Evolutionary conservation across 345 rosid genomes (phyloP), one percentile per base, ranked within the genome.

Genomic region (Salix purpurea): DNA sequence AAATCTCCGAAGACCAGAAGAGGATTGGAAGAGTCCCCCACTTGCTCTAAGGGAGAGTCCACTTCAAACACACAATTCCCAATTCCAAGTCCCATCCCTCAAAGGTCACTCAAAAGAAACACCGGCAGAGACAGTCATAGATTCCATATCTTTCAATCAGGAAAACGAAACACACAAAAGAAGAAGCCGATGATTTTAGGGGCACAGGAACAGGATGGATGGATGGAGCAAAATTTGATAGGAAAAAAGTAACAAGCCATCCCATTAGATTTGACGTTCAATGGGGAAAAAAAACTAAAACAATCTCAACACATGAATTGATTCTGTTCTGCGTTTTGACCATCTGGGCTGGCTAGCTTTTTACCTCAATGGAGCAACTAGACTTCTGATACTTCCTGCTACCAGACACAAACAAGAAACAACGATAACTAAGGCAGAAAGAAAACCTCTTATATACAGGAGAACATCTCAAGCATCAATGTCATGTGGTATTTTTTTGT

Each of bases 101-200:
- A 46, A 42, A 24, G 6, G 50, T n/a, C 3, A 6, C 8, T 42
- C 1, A 69, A 37, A 69, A 46, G 21, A 2, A 26, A 69, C 24
- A 34, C 5, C 68, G 6, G 42, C 14, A 34, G 32, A 61, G 44
- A 23, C 76, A 54, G 11, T 34, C 24, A 37, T 71, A 67, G 66
- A 67, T 68, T 75, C 78, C 78, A 67, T 68, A 34, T 65, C 77
- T 74, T 66, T 74, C 78, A 67, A 65, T 75, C 72, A 67, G 39
- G 2, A 39, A 50, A 74, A 50, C 42, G 54, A 74, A 30, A 36
- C 7, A 36, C 37, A 36, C 37, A 36, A 36, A 5, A 36, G 7
- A 34, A 4, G 36, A 12, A 42, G 46, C 46, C 46, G 4, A 42
- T 12, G 13, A 11, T 42, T 10, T 11, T 10, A 2, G 36, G 36